Evolutionary conservation across 495 filamentous ascomycete genomes (phyloP).

Genomic region (Penicillium goetzii): DNA sequence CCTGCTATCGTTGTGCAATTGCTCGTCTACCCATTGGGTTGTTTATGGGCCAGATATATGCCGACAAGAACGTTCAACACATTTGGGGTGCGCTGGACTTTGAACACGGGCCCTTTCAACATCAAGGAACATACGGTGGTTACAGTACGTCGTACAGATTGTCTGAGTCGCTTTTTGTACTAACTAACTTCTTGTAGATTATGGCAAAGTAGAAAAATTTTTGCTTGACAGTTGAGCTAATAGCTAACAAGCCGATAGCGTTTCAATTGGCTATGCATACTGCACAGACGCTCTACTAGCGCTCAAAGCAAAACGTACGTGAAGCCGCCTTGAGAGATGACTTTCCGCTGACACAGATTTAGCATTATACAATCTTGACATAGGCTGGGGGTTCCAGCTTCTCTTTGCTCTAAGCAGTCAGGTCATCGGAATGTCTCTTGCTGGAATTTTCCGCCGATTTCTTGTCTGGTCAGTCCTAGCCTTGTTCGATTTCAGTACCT

Average conservation of each 20-base stretch:
- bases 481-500: not conserved
- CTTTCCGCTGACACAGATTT: conserved; percentile 30
- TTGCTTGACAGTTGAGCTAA: not conserved
- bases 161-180: not conserved
- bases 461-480: conserved; percentile 51
- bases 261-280: conserved; percentile 31
- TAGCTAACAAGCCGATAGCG: conserved; percentile 13
- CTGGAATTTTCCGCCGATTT: conserved; percentile 63
- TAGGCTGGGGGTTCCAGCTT: conserved; percentile 63
- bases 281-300: conserved; percentile 31
- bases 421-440: conserved; percentile 65
- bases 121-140: conserved; percentile 72
- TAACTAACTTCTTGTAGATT: conserved; percentile 18
- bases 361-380: conserved; percentile 60
- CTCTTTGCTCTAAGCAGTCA: conserved; percentile 65
- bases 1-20: conserved; percentile 65
- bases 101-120: conserved; percentile 70
- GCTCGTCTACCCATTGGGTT: conserved; percentile 65
- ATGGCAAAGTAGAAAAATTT: conserved; percentile 27
- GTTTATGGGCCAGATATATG: conserved; percentile 49
- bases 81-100: conserved; percentile 56
- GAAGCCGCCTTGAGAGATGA: conserved; percentile 37
- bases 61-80: conserved; percentile 53
- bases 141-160: conserved; percentile 54
- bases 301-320: conserved; percentile 38